Conservation (phyloP, 2,329 filamentous ascomycete genomes). For the Parafenestella ontariensis region DNA sequence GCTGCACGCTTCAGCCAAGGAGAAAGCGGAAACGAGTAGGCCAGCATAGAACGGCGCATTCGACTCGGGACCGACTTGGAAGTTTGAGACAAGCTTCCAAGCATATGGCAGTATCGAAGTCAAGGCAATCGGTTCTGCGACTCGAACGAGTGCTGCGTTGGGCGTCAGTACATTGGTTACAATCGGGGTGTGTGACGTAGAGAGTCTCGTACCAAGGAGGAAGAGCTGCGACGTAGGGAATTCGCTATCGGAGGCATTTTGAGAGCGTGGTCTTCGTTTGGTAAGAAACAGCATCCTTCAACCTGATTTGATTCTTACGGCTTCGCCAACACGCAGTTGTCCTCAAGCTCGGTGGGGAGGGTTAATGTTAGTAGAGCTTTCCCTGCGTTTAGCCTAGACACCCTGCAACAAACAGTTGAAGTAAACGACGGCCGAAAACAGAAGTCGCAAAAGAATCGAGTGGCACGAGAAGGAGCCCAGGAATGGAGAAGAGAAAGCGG, state of each 20-base stretch:
- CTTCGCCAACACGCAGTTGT: conserved; percentile 34
- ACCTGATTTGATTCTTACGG: conserved; percentile 62
- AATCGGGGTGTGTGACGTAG: not conserved
- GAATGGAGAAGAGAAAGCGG: conserved; percentile 12
- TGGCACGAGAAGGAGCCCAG: conserved; percentile 5
- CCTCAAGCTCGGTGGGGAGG: conserved; percentile 13
- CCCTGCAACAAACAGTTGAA: conserved; percentile 9
- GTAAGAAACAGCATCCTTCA: conserved; percentile 66
- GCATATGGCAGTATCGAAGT: conserved; percentile 91
- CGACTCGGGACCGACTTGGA: conserved; percentile 42
- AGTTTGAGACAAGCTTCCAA: conserved; percentile 50
- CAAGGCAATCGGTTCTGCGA: conserved; percentile 90
- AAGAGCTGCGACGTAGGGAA: conserved; percentile 87
- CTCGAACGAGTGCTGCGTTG: conserved; percentile 79
- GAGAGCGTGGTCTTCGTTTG: conserved; percentile 60
- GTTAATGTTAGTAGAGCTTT: conserved; percentile 18
- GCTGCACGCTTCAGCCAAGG: conserved; percentile 82
- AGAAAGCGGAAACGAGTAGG: conserved; percentile 86
- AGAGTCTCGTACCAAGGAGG: conserved; percentile 73
- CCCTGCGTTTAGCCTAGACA: conserved; percentile 19
- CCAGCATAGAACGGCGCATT: conserved; percentile 85
- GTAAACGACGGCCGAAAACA: conserved; percentile 1
- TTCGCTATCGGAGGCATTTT: conserved; percentile 70
- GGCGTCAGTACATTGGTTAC: conserved; percentile 8
- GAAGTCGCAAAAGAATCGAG: conserved; percentile 1